Percentiles rank a stretch among this genome's conserved stretches.
Evolutionary conservation across 805 yeast species (phyloP).

Genomic region (Schwanniomyces sp.): DNA sequence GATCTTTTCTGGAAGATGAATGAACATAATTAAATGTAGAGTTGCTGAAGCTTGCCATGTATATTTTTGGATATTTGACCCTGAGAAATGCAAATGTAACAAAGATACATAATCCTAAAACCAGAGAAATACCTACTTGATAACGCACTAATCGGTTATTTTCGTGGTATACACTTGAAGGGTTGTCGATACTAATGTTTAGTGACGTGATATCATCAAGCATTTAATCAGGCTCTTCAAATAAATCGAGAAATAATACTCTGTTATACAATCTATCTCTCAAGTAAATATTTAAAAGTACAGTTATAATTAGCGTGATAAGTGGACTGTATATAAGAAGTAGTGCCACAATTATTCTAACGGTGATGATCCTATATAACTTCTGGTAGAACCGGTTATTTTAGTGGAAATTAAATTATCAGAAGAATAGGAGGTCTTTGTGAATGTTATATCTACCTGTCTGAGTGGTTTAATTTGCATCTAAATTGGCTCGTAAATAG

Average conservation of each 20-base stretch:
- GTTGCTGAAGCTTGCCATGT: constrained; percentile 72
- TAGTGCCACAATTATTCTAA: not conserved
- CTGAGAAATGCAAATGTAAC: constrained; percentile 69
- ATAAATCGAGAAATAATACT: not conserved
- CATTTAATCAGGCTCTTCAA: not conserved
- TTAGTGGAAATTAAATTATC: too few species aligned
- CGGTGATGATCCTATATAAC: too few species aligned
- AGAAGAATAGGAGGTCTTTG: too few species aligned
- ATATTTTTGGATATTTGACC: constrained; percentile 74
- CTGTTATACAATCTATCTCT: not conserved
- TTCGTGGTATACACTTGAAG: not conserved
- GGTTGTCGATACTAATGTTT: not conserved
- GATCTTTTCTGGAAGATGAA: constrained; percentile 43
- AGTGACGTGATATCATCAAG: not conserved
- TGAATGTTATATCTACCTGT: too few species aligned
- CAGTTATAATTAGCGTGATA: not conserved
- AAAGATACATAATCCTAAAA: constrained; percentile 70
- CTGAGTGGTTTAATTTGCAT: too few species aligned
- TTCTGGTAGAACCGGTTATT: too few species aligned
- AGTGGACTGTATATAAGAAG: not conserved
- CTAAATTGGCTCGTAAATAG: too few species aligned
- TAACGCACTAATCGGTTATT: constrained; percentile 55
- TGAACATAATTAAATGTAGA: constrained; percentile 42
- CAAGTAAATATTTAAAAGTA: not conserved
- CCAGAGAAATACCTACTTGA: constrained; percentile 68